A percentile compares a stretch with the other conserved stretches of the same genome.
Evolutionary conservation across 768 basidiomycete species (phyloP).

Genomic region (Trametes villosa): DNA sequence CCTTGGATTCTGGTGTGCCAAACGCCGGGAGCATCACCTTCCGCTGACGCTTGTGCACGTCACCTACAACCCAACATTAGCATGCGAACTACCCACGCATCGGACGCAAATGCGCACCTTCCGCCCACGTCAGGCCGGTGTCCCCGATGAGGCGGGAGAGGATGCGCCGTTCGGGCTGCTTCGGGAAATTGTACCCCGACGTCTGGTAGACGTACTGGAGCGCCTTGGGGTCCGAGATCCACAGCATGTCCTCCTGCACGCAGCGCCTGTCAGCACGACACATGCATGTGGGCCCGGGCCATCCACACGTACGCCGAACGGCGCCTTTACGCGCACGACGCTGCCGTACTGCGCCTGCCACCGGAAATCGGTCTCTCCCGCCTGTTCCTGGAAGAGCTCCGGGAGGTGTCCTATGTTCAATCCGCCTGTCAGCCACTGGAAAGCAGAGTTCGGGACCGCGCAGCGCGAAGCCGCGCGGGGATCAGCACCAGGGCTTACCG

Average conservation of each 20-base stretch:
- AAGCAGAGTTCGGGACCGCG: background rate
- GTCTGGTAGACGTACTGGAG: constrained; percentile 62
- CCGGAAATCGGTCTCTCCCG: constrained; percentile 54
- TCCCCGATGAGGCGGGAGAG: constrained; percentile 56
- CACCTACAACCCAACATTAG: constrained; percentile 15
- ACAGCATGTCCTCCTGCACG: constrained; percentile 52
- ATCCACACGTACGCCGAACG: constrained; percentile 48
- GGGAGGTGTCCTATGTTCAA: constrained; percentile 48
- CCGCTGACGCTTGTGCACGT: constrained; percentile 35
- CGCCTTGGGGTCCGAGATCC: constrained; percentile 61
- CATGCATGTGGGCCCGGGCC: background rate
- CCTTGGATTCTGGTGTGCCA: constrained; percentile 46
- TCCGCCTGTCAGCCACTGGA: background rate
- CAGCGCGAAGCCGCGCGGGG: background rate
- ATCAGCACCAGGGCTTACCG: constrained; percentile 38
- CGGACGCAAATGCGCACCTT: constrained; percentile 38
- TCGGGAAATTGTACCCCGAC: constrained; percentile 58
- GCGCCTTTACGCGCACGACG: constrained; percentile 54
- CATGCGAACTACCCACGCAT: background rate
- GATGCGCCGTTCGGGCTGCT: constrained; percentile 54
- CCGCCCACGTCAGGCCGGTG: constrained; percentile 57
- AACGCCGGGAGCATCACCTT: constrained; percentile 44
- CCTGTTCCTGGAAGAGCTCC: constrained; percentile 55
- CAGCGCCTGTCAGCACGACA: no score
- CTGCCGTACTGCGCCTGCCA: constrained; percentile 55